These are phyloP conservation scores for Calonectria fujianensis DNA, from an alignment of 2,329 filamentous ascomycete species.

Conservation along the genomic window DNA sequence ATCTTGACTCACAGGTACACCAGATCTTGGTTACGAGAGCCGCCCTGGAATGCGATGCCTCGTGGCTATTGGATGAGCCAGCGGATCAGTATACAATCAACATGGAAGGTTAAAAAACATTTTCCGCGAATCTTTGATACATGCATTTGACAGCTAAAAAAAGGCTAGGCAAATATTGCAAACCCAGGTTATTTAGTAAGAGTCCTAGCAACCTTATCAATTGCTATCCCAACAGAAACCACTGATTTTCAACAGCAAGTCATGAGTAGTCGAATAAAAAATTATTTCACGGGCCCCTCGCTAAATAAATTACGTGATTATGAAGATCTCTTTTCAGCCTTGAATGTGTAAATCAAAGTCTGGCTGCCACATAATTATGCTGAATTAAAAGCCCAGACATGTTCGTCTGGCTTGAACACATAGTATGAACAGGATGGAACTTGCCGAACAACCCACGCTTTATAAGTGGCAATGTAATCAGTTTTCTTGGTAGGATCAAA, in stretches of 20 bases:
- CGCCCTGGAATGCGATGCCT: constrained; percentile 1
- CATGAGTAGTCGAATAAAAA: neutral
- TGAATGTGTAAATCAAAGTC: neutral
- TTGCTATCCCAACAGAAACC: neutral
- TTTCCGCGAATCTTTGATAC: neutral
- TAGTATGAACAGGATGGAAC: neutral
- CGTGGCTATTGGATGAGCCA: neutral
- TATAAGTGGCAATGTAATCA: neutral
- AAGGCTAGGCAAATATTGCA: neutral
- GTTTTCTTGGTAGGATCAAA: neutral
- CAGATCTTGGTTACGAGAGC: neutral
- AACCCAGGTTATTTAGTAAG: neutral
- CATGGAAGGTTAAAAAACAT: no score
- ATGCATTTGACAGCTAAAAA: neutral
- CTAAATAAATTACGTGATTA: neutral
- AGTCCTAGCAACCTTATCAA: neutral
- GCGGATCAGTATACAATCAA: no score
- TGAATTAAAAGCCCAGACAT: neutral
- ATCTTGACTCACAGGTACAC: constrained; percentile 14
- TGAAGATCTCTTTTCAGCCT: neutral
- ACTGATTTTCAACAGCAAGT: neutral
- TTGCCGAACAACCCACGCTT: neutral
- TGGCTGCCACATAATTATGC: neutral
- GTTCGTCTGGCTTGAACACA: neutral
- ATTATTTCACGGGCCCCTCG: neutral